Evolutionary conservation across 192 early-diverging fungal species (phyloP).

Genomic region (Podila epigama): DNA sequence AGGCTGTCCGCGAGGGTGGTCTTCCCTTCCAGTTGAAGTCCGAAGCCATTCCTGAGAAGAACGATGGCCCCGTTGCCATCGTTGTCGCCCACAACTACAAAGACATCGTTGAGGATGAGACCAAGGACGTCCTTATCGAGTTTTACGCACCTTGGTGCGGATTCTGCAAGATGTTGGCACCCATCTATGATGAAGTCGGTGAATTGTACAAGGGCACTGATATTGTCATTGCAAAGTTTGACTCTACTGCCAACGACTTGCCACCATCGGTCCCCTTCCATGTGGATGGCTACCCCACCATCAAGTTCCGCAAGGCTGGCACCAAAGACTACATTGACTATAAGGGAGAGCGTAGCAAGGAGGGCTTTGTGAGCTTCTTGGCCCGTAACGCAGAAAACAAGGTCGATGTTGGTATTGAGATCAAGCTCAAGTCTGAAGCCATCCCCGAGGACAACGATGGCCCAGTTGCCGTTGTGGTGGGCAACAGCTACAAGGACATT

Average conservation of each 20-base stretch:
- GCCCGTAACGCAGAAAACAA: constrained; percentile 69
- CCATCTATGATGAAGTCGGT: constrained; percentile 87
- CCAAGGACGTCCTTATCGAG: constrained; percentile 70
- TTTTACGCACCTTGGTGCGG: constrained; percentile 60
- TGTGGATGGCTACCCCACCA: constrained; percentile 89
- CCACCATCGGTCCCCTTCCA: constrained; percentile 68
- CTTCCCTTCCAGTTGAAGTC: constrained; percentile 62
- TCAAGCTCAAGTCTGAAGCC: constrained; percentile 66
- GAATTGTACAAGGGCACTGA: constrained; percentile 43
- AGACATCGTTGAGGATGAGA: constrained; percentile 72
- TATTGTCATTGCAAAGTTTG: constrained; percentile 86
- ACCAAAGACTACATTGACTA: constrained; percentile 79
- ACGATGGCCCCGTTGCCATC: constrained; percentile 85
- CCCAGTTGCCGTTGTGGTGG: constrained; percentile 86
- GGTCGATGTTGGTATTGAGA: constrained; percentile 60
- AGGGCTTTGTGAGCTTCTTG: constrained; percentile 77
- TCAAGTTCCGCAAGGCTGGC: constrained; percentile 84
- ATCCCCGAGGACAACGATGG: constrained; percentile 81
- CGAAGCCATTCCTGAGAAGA: constrained; percentile 74
- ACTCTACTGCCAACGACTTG: constrained; percentile 89
- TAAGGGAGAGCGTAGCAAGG: constrained; percentile 78
- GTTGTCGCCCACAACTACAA: constrained; percentile 85
- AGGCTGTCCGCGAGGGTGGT: constrained; percentile 50
- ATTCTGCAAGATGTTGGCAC: constrained; percentile 58
- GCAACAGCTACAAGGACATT: constrained; percentile 76